Conservation (phyloP, 768 basidiomycete genomes). For the Russula compacta region DNA sequence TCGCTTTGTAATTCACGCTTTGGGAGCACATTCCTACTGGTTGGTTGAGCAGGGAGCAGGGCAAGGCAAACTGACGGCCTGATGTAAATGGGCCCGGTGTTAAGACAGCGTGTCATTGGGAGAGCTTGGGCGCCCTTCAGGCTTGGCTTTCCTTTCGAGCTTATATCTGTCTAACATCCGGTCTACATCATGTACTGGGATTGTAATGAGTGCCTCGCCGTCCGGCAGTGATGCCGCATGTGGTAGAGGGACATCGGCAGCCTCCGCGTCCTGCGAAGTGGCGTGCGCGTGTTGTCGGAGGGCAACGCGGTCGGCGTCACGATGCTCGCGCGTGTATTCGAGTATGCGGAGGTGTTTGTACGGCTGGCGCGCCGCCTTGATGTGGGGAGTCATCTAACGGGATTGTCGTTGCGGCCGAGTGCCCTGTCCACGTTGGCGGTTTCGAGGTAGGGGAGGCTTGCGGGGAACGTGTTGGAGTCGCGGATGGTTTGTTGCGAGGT, state of each 20-base stretch:
- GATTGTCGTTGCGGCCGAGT: constrained; percentile 40
- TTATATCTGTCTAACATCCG: too few species aligned
- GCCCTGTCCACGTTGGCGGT: constrained; percentile 16
- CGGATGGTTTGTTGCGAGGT: constrained; percentile 23
- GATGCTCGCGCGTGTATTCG: constrained; percentile 48
- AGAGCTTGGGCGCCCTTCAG: too few species aligned
- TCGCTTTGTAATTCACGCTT: constrained; percentile 8
- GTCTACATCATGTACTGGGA: too few species aligned
- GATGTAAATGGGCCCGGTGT: too few species aligned
- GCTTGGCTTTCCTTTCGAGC: too few species aligned
- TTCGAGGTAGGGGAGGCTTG: neutral
- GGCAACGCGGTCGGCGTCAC: constrained; percentile 31
- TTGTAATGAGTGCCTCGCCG: too few species aligned
- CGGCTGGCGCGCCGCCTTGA: constrained; percentile 59
- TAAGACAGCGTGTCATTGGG: too few species aligned
- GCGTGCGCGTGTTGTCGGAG: constrained; percentile 19
- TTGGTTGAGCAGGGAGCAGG: neutral
- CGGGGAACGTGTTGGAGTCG: neutral
- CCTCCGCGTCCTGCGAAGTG: constrained; percentile 4
- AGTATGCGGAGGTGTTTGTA: constrained; percentile 73
- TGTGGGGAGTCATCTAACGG: constrained; percentile 45
- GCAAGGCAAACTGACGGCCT: too few species aligned
- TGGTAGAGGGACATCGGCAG: constrained; percentile 14
- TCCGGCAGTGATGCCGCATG: neutral
- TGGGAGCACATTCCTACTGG: neutral